Conservation (phyloP, 1,284 basidiomycete species). For the Ceratorhiza oryzae-sativae region DNA sequence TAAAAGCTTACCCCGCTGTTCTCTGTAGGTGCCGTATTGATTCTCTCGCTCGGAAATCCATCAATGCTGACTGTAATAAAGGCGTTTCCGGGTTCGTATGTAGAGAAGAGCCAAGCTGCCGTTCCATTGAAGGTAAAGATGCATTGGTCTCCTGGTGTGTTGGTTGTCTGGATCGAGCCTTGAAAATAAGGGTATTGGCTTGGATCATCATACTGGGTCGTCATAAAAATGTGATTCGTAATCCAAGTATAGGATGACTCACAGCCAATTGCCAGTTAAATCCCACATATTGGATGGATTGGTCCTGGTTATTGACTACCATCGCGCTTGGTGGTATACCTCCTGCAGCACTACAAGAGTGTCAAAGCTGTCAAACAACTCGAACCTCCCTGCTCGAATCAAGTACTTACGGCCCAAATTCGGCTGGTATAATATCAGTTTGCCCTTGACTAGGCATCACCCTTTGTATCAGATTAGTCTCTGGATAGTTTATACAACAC, state of each 20-base stretch:
- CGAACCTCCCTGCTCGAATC: not conserved
- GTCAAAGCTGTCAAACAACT: not conserved
- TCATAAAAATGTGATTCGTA: no score
- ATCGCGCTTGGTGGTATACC: not conserved
- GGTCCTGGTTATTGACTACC: not conserved
- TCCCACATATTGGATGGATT: not conserved
- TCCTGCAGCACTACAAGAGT: not conserved
- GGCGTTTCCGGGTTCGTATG: not conserved
- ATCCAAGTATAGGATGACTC: not conserved
- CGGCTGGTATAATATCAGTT: not conserved
- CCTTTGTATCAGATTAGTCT: not conserved
- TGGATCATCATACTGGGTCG: not conserved
- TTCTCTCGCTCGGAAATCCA: not conserved
- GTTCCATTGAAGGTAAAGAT: conserved; percentile 4
- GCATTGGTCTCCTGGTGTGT: not conserved
- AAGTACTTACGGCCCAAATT: not conserved
- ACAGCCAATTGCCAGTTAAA: not conserved
- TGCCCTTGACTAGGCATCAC: not conserved
- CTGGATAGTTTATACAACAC: not conserved
- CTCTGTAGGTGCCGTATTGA: not conserved
- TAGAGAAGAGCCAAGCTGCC: not conserved
- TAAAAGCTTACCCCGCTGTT: not conserved
- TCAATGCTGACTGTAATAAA: not conserved
- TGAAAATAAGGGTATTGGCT: not conserved
- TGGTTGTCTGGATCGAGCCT: not conserved